phyloP scores from a whole-genome alignment of 2,329 filamentous ascomycete species.

The Paraphaeosphaeria sporulosa region DNA sequence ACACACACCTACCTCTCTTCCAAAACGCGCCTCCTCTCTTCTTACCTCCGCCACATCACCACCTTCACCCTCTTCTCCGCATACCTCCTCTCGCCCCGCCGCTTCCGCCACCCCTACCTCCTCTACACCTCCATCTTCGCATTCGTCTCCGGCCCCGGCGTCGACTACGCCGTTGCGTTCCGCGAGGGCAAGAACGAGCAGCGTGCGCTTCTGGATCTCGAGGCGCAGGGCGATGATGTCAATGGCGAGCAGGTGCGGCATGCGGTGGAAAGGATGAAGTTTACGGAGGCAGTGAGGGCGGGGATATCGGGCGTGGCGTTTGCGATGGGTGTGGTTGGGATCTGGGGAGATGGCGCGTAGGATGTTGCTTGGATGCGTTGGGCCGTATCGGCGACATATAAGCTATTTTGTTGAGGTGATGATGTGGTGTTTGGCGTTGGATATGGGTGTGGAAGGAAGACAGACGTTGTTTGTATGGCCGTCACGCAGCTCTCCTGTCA shows the following conservation, averaged over 20 bases:
- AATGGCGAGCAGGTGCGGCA: slow-evolving; percentile 60
- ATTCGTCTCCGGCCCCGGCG: slow-evolving; percentile 52
- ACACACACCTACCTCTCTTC: slow-evolving; percentile 66
- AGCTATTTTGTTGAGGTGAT: background rate
- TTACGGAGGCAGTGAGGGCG: slow-evolving; percentile 52
- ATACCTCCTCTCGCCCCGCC: slow-evolving; percentile 76
- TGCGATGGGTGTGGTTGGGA: slow-evolving; percentile 55
- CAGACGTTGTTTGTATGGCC: background rate
- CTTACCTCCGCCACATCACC: slow-evolving; percentile 73
- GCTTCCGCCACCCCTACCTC: slow-evolving; percentile 85
- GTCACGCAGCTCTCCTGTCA: slow-evolving; percentile 8
- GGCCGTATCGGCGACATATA: background rate
- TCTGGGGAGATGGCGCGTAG: slow-evolving; percentile 58
- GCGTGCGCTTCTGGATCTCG: slow-evolving; percentile 34
- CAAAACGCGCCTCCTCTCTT: slow-evolving; percentile 60
- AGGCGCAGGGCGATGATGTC: slow-evolving; percentile 51
- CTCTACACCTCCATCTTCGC: slow-evolving; percentile 81
- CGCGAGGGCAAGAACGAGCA: slow-evolving; percentile 32
- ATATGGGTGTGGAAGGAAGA: background rate
- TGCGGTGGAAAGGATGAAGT: slow-evolving; percentile 53
- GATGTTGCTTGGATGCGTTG: background rate
- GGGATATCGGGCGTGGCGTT: slow-evolving; percentile 54
- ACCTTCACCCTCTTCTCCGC: slow-evolving; percentile 77
- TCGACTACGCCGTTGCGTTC: slow-evolving; percentile 46
- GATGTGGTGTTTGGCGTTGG: background rate